A percentile compares a stretch with the other conserved stretches of the same genome.
These are phyloP conservation scores for Pichia sp. DNA, from an alignment of 1,139 yeast species.

Conservation along the genomic window DNA sequence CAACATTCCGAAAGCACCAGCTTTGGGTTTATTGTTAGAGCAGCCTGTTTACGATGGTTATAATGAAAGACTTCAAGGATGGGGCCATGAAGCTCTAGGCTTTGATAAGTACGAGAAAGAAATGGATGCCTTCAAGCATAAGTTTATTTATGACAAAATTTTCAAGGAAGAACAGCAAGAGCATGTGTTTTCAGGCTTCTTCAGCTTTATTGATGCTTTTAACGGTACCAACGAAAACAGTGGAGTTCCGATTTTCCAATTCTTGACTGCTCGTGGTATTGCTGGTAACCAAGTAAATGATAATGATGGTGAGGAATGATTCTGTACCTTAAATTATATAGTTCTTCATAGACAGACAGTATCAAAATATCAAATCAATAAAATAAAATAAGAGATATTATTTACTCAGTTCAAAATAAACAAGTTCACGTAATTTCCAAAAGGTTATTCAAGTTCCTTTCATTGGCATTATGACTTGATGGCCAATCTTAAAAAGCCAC, in stretches of 20 bases:
- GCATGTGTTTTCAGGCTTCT: slow-evolving; percentile 83
- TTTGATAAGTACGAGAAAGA: slow-evolving; percentile 63
- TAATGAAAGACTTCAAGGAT: slow-evolving; percentile 63
- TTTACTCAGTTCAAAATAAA: no score
- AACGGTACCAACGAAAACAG: slow-evolving; percentile 37
- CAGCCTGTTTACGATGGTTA: slow-evolving; percentile 88
- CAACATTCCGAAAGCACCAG: slow-evolving; percentile 97
- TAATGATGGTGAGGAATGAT: slow-evolving; percentile 2
- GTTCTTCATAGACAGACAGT: not conserved
- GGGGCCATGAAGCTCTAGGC: slow-evolving; percentile 75
- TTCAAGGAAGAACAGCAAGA: slow-evolving; percentile 85
- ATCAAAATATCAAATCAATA: not conserved
- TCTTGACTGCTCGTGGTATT: slow-evolving; percentile 63
- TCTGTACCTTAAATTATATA: not conserved
- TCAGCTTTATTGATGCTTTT: slow-evolving; percentile 80
- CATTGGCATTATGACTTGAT: not conserved
- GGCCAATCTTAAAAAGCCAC: slow-evolving; percentile 35
- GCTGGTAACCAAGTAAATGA: not conserved
- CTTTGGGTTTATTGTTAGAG: slow-evolving; percentile 84
- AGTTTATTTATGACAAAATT: slow-evolving; percentile 85
- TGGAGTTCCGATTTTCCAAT: slow-evolving; percentile 52
- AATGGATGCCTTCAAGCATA: slow-evolving; percentile 83
- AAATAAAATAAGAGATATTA: not conserved
- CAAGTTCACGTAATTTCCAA: no score
- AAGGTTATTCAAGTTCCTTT: no score